Evolutionary conservation across 305 asterid genomes (phyloP).

Genomic region (Nicotiana rustica): DNA sequence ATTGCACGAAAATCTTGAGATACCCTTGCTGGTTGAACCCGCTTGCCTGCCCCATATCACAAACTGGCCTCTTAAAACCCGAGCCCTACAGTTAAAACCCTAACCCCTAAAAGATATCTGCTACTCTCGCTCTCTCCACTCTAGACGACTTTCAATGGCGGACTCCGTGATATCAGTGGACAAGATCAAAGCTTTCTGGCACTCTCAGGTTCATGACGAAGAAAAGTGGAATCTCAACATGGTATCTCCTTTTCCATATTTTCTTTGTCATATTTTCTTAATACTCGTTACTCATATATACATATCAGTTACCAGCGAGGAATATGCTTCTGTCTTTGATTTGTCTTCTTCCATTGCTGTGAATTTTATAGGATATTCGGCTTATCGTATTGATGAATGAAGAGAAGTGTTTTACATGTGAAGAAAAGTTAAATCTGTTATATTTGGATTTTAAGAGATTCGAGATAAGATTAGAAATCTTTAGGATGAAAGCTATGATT

Average conservation of each 20-base stretch:
- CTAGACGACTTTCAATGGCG: conserved; percentile 55
- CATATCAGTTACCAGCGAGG: not conserved
- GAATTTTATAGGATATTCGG: not conserved
- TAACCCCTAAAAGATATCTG: not conserved
- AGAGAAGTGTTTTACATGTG: not conserved
- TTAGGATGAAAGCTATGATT: not conserved
- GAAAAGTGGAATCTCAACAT: conserved; percentile 77
- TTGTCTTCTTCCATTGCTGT: not conserved
- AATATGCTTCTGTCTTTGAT: not conserved
- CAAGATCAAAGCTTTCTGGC: conserved; percentile 73
- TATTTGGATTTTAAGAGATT: not conserved
- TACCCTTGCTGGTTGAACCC: not conserved
- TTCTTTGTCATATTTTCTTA: not conserved
- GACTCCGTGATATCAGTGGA: conserved; percentile 59
- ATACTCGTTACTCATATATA: not conserved
- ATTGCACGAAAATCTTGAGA: not conserved
- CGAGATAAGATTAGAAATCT: not conserved
- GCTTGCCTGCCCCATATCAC: not conserved
- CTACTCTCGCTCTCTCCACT: not conserved
- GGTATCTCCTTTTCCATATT: conserved; percentile 50
- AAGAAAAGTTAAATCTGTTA: not conserved
- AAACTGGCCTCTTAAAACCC: not conserved
- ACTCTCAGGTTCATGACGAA: conserved; percentile 82
- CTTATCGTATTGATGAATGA: not conserved
- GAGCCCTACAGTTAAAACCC: not conserved